phyloP scores from a whole-genome alignment of 202 grass and related monocot genomes.

The Panicum virgatum region DNA sequence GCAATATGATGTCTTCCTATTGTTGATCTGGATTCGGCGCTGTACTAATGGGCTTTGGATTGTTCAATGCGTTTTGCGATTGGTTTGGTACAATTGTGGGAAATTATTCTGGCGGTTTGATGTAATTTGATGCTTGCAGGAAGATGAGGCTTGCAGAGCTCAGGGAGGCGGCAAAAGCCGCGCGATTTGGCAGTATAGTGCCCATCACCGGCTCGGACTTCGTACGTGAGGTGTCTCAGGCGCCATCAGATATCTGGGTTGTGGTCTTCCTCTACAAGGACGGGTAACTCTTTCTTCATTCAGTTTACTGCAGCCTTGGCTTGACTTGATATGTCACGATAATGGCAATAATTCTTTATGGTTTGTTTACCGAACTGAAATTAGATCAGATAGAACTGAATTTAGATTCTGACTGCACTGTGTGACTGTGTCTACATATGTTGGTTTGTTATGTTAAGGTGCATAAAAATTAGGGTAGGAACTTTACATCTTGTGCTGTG shows the following conservation, averaged over 20 bases:
- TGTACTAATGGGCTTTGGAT: background rate
- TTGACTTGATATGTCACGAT: background rate
- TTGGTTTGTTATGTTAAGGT: background rate
- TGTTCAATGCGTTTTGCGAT: constrained; percentile 15
- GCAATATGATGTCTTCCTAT: background rate
- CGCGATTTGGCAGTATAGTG: constrained; percentile 62
- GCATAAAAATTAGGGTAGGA: background rate
- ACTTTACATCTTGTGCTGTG: background rate
- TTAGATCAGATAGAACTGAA: background rate
- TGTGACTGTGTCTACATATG: background rate
- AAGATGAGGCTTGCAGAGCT: constrained; percentile 90
- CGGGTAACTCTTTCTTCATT: constrained; percentile 46
- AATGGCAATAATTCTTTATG: background rate
- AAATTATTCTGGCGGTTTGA: background rate
- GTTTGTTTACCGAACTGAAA: background rate
- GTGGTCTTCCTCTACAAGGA: constrained; percentile 98
- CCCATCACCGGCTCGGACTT: constrained; percentile 89
- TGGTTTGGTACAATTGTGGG: constrained; percentile 5
- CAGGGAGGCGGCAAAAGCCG: constrained; percentile 62
- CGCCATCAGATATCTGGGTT: constrained; percentile 84
- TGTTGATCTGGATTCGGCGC: background rate
- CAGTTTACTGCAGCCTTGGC: background rate
- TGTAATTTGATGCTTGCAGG: constrained; percentile 41
- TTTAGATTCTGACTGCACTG: background rate
- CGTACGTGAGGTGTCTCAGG: constrained; percentile 92